phyloP scores from a whole-genome alignment of 2,329 filamentous ascomycete genomes.

The Talaromyces rugulosus region DNA sequence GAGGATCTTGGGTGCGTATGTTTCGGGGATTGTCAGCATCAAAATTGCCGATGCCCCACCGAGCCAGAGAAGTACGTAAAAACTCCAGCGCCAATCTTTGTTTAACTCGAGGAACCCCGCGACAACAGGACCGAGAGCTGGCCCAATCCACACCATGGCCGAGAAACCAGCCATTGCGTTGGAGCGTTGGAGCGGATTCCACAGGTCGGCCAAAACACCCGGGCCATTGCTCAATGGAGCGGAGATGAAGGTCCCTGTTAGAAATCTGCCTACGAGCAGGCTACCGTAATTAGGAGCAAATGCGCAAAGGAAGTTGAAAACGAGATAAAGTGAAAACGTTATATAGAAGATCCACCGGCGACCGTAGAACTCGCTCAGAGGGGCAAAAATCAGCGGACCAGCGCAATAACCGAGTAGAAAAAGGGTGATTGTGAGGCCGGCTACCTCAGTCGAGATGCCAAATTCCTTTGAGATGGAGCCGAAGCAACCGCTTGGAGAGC shows the following conservation, averaged over 20 bases:
- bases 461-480: not conserved
- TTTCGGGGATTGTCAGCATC: slow-evolving; percentile 59
- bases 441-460: not conserved
- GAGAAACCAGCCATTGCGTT: slow-evolving; percentile 55
- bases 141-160: slow-evolving; percentile 43
- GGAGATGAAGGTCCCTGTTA: slow-evolving; percentile 60
- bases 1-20: slow-evolving; percentile 49
- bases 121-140: slow-evolving; percentile 44
- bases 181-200: slow-evolving; percentile 55
- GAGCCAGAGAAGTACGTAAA: slow-evolving; percentile 42
- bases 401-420: slow-evolving; percentile 54
- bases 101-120: slow-evolving; percentile 55
- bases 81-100: slow-evolving; percentile 44
- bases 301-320: slow-evolving; percentile 63
- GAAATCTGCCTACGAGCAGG: slow-evolving; percentile 59
- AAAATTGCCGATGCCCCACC: slow-evolving; percentile 32
- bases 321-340: slow-evolving; percentile 56
- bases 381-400: slow-evolving; percentile 56
- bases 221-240: slow-evolving; percentile 63
- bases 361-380: slow-evolving; percentile 62
- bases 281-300: slow-evolving; percentile 52
- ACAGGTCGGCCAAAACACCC: slow-evolving; percentile 64
- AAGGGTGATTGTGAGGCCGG: not conserved
- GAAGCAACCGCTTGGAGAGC: not conserved
- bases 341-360: slow-evolving; percentile 53